Percentiles rank a stretch among this genome's conserved stretches.
Evolutionary conservation across 179 eudicot genomes (phyloP).

Genomic region (Carnegiea gigantea): DNA sequence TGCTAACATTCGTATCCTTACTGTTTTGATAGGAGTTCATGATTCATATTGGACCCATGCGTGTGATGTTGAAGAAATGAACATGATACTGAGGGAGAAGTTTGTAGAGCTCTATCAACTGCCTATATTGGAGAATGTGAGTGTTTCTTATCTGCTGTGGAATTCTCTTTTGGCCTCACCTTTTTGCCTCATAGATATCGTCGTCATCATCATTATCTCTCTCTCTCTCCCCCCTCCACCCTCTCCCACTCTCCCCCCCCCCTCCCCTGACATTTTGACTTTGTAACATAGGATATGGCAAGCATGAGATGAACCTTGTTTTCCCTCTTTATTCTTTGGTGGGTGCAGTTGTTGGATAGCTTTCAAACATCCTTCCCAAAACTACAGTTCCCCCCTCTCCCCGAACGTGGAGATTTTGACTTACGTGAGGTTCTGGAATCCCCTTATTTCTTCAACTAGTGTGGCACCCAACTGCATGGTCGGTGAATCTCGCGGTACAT

Average conservation of each 20-base stretch:
- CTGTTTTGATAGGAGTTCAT: conserved; percentile 69
- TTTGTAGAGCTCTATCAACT: conserved; percentile 90
- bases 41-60: conserved; percentile 99
- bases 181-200: neutral
- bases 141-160: conserved; percentile 24
- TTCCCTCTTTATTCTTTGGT: neutral
- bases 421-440: conserved; percentile 75
- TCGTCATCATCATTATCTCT: too few species aligned
- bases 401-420: conserved; percentile 93
- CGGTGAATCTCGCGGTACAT: conserved; percentile 11
- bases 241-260: too few species aligned
- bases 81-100: conserved; percentile 76
- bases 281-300: too few species aligned
- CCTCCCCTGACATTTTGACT: too few species aligned
- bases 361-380: conserved; percentile 70
- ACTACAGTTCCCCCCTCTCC: conserved; percentile 79
- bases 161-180: neutral
- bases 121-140: conserved; percentile 88
- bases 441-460: conserved; percentile 89
- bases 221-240: too few species aligned
- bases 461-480: neutral
- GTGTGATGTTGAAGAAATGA: conserved; percentile 86
- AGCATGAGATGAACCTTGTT: neutral
- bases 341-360: conserved; percentile 66
- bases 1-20: neutral